A percentile compares a stretch with the other conserved stretches of the same genome.
phyloP scores from a whole-genome alignment of 768 basidiomycete species.

The Auricularia sp. region DNA sequence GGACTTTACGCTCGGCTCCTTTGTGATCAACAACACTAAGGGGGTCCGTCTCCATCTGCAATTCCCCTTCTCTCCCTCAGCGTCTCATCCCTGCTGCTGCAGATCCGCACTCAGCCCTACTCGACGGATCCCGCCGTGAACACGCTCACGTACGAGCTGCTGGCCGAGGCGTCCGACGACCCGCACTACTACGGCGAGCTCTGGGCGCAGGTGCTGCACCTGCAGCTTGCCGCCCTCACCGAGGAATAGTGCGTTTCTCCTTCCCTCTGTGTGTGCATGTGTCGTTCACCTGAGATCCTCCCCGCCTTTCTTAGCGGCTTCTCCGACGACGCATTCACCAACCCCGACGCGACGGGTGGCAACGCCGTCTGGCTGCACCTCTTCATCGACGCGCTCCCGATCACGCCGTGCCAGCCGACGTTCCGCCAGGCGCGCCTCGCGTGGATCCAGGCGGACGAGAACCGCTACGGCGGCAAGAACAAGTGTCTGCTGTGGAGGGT shows the following conservation, averaged over 20 bases:
- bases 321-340: slow-evolving; percentile 8
- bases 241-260: slow-evolving; percentile 4
- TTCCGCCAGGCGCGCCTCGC: slow-evolving; percentile 38
- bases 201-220: slow-evolving; percentile 35
- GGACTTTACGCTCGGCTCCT: slow-evolving; percentile 35
- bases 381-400: slow-evolving; percentile 37
- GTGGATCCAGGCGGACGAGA: slow-evolving; percentile 42
- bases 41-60: slow-evolving; percentile 55
- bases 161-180: slow-evolving; percentile 28
- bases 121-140: slow-evolving; percentile 19
- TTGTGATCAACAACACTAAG: slow-evolving; percentile 37
- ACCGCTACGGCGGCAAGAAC: slow-evolving; percentile 35
- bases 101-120: slow-evolving; percentile 7
- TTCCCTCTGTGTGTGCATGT: no score
- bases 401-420: slow-evolving; percentile 40
- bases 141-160: slow-evolving; percentile 32
- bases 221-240: slow-evolving; percentile 23
- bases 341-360: not conserved
- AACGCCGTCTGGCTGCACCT: slow-evolving; percentile 33
- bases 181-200: slow-evolving; percentile 41
- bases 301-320: slow-evolving; percentile 2
- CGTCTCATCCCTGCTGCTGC: not conserved
- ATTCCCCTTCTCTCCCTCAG: slow-evolving; percentile 27
- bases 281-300: not conserved
- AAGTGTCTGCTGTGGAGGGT: slow-evolving; percentile 33